Conservation (phyloP, 1,284 basidiomycete species). For the Rhizoctonia solani region DNA sequence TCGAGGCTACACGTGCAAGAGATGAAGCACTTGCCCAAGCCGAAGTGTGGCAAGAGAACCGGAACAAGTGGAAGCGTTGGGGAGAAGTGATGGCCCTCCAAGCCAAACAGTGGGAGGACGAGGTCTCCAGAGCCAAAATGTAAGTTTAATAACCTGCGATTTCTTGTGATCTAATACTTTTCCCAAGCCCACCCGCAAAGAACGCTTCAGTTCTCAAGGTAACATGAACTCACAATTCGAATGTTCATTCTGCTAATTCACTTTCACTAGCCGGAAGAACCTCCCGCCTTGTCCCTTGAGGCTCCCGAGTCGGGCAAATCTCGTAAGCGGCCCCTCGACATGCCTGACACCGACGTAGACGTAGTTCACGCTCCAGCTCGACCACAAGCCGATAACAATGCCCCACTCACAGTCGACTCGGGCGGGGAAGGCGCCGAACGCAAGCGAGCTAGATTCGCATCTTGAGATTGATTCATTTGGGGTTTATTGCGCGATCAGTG, state of each 20-base stretch:
- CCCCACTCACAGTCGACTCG: too few relatives aligned
- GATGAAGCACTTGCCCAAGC: slow-evolving; percentile 17
- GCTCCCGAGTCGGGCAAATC: slow-evolving; percentile 2
- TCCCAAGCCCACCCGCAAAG: background rate
- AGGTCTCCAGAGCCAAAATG: slow-evolving; percentile 11
- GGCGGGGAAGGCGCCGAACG: too few relatives aligned
- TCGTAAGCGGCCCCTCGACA: slow-evolving; percentile 31
- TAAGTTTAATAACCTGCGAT: background rate
- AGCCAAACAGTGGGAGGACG: slow-evolving; percentile 23
- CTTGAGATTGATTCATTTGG: too few relatives aligned
- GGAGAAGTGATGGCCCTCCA: slow-evolving; percentile 24
- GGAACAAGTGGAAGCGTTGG: slow-evolving; percentile 29
- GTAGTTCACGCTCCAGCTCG: background rate
- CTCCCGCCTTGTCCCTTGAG: slow-evolving; percentile 10
- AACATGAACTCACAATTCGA: background rate
- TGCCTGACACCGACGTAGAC: slow-evolving; percentile 33
- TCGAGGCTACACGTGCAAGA: background rate
- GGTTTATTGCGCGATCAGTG: too few relatives aligned
- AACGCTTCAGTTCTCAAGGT: background rate
- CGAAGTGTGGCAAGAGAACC: slow-evolving; percentile 14
- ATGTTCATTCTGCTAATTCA: background rate
- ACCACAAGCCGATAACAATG: background rate
- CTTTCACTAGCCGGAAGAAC: slow-evolving; percentile 5
- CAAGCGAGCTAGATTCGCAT: too few relatives aligned
- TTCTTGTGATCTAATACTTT: too few relatives aligned